phyloP scores from a whole-genome alignment of 2,329 filamentous ascomycete genomes.

The Sordariomycetes sp. region DNA sequence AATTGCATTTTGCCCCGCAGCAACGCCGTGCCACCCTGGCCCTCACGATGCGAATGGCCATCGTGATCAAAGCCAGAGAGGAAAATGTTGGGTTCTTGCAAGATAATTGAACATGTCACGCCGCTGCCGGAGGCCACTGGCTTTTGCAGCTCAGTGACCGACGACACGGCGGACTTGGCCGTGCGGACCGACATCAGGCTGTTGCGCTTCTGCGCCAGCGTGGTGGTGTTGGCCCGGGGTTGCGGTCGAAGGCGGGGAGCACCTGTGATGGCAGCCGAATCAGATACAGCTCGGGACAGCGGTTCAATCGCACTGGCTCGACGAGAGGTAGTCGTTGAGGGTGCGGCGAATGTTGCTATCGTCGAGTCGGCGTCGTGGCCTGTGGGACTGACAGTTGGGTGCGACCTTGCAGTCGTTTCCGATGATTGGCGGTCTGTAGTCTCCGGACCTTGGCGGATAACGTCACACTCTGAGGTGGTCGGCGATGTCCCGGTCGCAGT shows the following conservation, averaged over 20 bases:
- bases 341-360: neutral
- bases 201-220: slow-evolving; percentile 27
- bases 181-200: slow-evolving; percentile 42
- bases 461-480: slow-evolving; percentile 2
- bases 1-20: slow-evolving; percentile 77
- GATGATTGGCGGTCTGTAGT: slow-evolving; percentile 3
- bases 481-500: neutral
- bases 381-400: neutral
- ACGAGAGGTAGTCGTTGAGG: no score
- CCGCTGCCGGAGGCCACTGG: slow-evolving; percentile 73
- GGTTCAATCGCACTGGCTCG: neutral
- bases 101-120: slow-evolving; percentile 60
- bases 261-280: slow-evolving; percentile 1
- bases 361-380: neutral
- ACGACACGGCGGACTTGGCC: slow-evolving; percentile 40
- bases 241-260: neutral
- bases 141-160: slow-evolving; percentile 53
- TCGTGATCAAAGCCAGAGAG: slow-evolving; percentile 71
- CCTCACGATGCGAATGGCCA: slow-evolving; percentile 40
- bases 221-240: neutral
- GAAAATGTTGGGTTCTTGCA: slow-evolving; percentile 75
- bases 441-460: slow-evolving; percentile 4
- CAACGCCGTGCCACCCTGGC: slow-evolving; percentile 66
- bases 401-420: neutral
- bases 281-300: neutral